phyloP scores from a whole-genome alignment of 257 asterid species.

The Penstemon barbatus region DNA sequence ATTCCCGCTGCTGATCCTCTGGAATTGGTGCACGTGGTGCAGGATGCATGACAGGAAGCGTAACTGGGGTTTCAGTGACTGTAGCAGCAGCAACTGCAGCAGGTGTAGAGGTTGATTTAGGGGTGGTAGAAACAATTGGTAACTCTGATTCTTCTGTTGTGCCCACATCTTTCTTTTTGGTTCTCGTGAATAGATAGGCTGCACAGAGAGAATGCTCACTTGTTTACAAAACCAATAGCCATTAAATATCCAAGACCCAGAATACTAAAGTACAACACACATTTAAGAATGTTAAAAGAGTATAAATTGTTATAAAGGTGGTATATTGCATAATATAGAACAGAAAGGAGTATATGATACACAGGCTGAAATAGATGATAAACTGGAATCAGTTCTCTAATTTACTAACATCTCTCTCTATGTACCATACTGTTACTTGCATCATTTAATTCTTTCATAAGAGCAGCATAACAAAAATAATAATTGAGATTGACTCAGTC shows the following conservation, averaged over 20 bases:
- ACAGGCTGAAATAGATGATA: too few species aligned
- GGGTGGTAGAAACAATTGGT: slow-evolving; percentile 13
- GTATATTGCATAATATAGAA: too few species aligned
- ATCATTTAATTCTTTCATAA: background rate
- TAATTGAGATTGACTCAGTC: background rate
- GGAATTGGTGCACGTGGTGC: slow-evolving; percentile 59
- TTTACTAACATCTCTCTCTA: too few species aligned
- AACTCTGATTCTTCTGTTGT: slow-evolving; percentile 35
- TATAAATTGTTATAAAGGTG: too few species aligned
- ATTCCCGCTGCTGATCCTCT: slow-evolving; percentile 66
- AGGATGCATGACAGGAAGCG: slow-evolving; percentile 35
- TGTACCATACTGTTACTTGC: background rate
- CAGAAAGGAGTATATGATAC: too few species aligned
- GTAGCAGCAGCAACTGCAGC: slow-evolving; percentile 26
- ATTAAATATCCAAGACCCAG: too few species aligned
- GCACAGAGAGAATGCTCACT: slow-evolving; percentile 21
- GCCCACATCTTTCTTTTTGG: slow-evolving; percentile 42
- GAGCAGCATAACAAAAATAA: background rate
- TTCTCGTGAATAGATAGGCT: slow-evolving; percentile 68
- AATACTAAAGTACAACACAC: too few species aligned
- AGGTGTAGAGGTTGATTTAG: slow-evolving; percentile 13
- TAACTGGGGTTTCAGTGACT: slow-evolving; percentile 27
- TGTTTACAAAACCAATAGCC: background rate
- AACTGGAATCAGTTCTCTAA: too few species aligned
- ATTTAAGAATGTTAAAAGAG: too few species aligned